Evolutionary conservation across 257 asterid genomes (phyloP), one percentile per base, ranked within the genome.

Genomic region (Lavandula angustifolia): DNA sequence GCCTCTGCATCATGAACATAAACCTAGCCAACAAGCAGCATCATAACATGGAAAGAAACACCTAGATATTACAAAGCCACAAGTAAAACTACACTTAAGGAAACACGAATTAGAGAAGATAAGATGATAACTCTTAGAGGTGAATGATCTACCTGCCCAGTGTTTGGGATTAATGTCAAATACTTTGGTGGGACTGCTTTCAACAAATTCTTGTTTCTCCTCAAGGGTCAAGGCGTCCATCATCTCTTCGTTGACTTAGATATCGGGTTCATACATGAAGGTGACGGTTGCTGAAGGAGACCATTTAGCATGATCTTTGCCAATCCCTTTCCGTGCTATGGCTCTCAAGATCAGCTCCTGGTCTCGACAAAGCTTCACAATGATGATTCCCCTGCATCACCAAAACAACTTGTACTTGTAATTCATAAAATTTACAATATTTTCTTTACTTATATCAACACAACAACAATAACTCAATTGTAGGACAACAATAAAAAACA

Each of bases 291-390:
- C 97, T 27, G 99, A 97, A 77, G 99, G 99, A 0, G 98, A 90
- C 98, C 98, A 94, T 75, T 94, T 94, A 3, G 99, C 99, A 56
- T 94, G 99, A 86, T 94, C 99, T 81, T 94, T 94, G 49, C 98
- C 99, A 68, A 94, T 90, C 70, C 99, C 99, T 73, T 94, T 94
- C 43, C 98, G 88, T 9, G 98, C 99, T 62, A 94, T 94, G 73
- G 99, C 99, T 82, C 99, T 83, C 60, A 94, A 76, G 62, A 69
- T 69, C 73, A 94, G 79, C 79, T 94, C 98, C 71, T 94, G 99
- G 31, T 98, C 96, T 47, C 96, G 92, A 6, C 96, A 96, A 52
- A 94, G 91, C 89, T 94, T 94, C 80, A 94, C 99, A 70, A 90
- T 94, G 44, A 90, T 90, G 73, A 94, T 83, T 62, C 99, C 99